A percentile compares a stretch with the other conserved stretches of the same genome.
phyloP scores from a whole-genome alignment of 106 monocot species.

The Allium fistulosum region DNA sequence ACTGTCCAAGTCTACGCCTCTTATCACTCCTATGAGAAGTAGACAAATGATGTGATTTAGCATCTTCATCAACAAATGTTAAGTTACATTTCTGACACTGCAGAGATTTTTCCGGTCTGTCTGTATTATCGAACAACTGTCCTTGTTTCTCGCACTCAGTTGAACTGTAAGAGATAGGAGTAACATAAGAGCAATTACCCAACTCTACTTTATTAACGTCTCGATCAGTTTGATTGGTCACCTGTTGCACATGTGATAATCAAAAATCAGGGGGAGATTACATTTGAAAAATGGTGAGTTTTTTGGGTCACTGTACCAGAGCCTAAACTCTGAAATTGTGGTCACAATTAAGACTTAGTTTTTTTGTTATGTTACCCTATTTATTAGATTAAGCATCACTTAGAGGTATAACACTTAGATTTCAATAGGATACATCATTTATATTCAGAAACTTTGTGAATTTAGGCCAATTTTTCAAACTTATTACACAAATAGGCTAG shows the following conservation, averaged over 20 bases:
- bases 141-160: constrained; percentile 19
- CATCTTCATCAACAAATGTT: constrained; percentile 24
- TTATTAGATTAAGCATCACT: no score
- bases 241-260: constrained; percentile 20
- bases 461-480: no score
- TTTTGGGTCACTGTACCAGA: no score
- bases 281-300: neutral
- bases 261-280: constrained; percentile 3
- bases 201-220: constrained; percentile 9
- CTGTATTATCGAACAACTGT: constrained; percentile 1
- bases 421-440: no score
- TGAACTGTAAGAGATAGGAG: constrained; percentile 14
- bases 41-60: constrained; percentile 2
- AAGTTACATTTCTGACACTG: constrained; percentile 24
- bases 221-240: constrained; percentile 20
- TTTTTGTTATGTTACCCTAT: no score
- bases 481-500: no score
- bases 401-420: no score
- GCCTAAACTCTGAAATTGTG: no score
- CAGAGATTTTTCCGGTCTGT: constrained; percentile 4
- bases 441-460: no score
- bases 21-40: constrained; percentile 31
- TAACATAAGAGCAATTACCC: constrained; percentile 6
- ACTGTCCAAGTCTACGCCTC: constrained; percentile 35
- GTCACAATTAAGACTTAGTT: no score